Evolutionary conservation across 2,329 filamentous ascomycete species (phyloP), one percentile per base, ranked within the genome.

Genomic region (Pestalotiopsis sp.): DNA sequence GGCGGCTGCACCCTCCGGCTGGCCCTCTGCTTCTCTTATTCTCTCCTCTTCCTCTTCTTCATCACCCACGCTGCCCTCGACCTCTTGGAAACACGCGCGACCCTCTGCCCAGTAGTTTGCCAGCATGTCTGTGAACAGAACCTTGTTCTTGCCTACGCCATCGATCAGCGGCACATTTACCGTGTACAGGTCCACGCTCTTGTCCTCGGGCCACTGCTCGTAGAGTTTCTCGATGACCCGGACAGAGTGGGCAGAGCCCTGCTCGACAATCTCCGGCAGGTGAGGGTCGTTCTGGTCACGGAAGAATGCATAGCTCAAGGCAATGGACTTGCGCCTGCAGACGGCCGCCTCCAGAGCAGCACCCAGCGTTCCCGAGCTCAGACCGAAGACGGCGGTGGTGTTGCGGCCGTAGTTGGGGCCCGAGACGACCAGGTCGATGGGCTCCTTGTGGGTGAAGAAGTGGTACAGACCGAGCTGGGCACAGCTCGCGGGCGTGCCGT

Each of bases 301-400:
- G 81, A 95, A 96, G 82, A 98, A 98, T 25, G 95, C 96, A 79
- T 94, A 99, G 63, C 90, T 94, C 56, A 99, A 82, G 0, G 96
- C 96, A 72, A 99, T 92, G 13, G 93, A 86, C 74, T 86, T 90
- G 70, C 84, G 85, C 52, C 87, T 86, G 76, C 91, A 95, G 1
- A 92, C 86, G 1, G 93, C 92, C 6, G 90, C 93, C 82, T 95
- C 93, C 76, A 95, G 83, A 0, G 93, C 93, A 0, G 89, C 93
- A 58, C 93, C 93, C 66, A 95, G 82, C 0, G 93, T 95, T 56
- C 93, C 93, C 68, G 90, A 93, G 71, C 90, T 93, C 69, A 95
- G 82, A 12, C 91, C 91, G 75, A 95, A 95, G 4, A 95, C 87
- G 4, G 93, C 91, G 1, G 93, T 95, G 5, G 91, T 92, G 81